These are phyloP conservation scores for Cicer cuneatum DNA, from an alignment of 306 rosid species.

Conservation along the genomic window DNA sequence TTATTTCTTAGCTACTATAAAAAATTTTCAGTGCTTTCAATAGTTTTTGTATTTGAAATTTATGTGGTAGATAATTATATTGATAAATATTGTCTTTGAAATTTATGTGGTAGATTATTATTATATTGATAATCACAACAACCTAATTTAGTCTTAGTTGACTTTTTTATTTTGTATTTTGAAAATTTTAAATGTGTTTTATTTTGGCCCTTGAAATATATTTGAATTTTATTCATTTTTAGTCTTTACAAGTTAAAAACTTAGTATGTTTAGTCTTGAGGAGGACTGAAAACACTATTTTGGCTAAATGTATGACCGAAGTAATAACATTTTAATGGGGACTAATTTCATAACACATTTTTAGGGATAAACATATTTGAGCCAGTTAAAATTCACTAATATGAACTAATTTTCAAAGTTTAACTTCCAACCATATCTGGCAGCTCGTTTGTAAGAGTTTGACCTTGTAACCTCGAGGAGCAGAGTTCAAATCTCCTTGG, in stretches of 20 bases:
- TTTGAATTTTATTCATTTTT: slow-evolving; percentile 2
- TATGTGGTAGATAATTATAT: slow-evolving; percentile 19
- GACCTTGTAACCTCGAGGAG: too few relatives aligned
- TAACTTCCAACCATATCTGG: not conserved
- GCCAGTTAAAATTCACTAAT: not conserved
- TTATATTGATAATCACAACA: slow-evolving; percentile 29
- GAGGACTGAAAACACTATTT: slow-evolving; percentile 8
- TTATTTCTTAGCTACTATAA: slow-evolving; percentile 42
- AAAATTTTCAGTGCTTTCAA: slow-evolving; percentile 7
- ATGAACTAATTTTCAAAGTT: slow-evolving; percentile 19
- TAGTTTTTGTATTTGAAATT: slow-evolving; percentile 32
- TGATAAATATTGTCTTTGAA: slow-evolving; percentile 33
- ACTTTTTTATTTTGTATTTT: slow-evolving; percentile 6
- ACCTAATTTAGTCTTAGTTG: slow-evolving; percentile 34
- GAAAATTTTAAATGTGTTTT: not conserved
- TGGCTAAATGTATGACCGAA: not conserved
- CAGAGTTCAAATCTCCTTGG: too few relatives aligned
- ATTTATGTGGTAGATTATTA: slow-evolving; percentile 21
- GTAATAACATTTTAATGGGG: not conserved
- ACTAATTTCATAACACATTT: not conserved
- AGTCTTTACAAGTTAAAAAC: not conserved
- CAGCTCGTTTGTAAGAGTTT: too few relatives aligned
- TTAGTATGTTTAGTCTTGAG: not conserved
- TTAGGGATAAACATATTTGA: not conserved
- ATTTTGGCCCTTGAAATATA: not conserved